A percentile compares a stretch with the other conserved stretches of the same genome.
Conservation (phyloP, 768 basidiomycete species). For the Boletus subparvulus region DNA sequence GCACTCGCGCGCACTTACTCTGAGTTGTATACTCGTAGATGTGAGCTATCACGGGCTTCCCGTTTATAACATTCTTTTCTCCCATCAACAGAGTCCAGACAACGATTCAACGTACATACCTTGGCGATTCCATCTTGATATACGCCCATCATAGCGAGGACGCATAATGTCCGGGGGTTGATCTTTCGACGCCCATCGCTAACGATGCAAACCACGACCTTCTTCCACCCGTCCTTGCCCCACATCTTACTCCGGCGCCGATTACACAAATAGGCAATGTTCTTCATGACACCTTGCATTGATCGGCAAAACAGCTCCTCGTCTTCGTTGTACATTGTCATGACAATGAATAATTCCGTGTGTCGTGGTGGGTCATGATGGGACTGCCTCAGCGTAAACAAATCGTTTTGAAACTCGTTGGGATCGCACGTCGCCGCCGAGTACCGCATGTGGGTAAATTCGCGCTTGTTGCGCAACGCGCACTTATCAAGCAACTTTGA, state of each 20-base stretch:
- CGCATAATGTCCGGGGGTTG: conserved; percentile 77
- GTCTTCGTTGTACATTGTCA: conserved; percentile 98
- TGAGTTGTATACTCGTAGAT: conserved; percentile 95
- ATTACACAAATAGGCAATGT: conserved; percentile 84
- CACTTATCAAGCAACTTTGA: conserved; percentile 89
- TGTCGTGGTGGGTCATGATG: conserved; percentile 87
- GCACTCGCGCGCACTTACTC: conserved; percentile 40
- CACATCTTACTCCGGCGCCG: conserved; percentile 88
- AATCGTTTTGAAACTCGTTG: conserved; percentile 82
- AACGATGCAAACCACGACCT: conserved; percentile 92
- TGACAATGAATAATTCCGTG: conserved; percentile 94
- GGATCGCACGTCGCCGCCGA: conserved; percentile 95
- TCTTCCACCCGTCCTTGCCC: conserved; percentile 98
- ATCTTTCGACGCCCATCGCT: conserved; percentile 86
- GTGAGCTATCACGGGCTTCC: conserved; percentile 81
- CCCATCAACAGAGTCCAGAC: conserved; percentile 2
- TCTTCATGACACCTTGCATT: conserved; percentile 96
- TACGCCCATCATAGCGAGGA: conserved; percentile 89
- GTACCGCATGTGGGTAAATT: conserved; percentile 96
- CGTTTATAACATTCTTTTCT: conserved; percentile 68
- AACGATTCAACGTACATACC: conserved; percentile 37
- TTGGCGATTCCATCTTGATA: conserved; percentile 95
- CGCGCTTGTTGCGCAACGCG: conserved; percentile 71
- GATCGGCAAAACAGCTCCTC: conserved; percentile 89
- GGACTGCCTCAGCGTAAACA: conserved; percentile 79